Evolutionary conservation across 2,329 filamentous ascomycete genomes (phyloP), one percentile per base, ranked within the genome.

Genomic region (Monosporascus sp.): DNA sequence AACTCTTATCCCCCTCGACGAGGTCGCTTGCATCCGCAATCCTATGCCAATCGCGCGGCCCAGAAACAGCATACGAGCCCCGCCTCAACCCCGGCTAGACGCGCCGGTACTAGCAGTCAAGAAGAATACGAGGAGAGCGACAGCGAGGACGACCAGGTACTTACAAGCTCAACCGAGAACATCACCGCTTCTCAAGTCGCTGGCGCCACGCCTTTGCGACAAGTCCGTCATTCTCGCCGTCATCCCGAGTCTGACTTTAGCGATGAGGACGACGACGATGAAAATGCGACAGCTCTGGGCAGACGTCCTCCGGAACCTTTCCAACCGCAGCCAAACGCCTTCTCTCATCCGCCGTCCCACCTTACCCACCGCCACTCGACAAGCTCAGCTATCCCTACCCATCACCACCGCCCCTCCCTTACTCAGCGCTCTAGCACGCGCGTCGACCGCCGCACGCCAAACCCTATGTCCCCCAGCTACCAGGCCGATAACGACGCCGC

Each of bases 51-150:
- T 24, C 45, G 56, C 44, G 50, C 58, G 37, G 48, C 53, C 7
- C 67, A 58, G 51, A 72, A 71, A 50, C 66, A 69, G n/a, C 66
- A 67, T 54, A 63, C 72, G 50, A 65, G 69, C 51, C 73, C n/a
- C 34, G 48, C 36, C 22, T 52, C 42, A 46, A 24, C 50, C 69
- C 42, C 73, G 45, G 71, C 73, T 24, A 68, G 72, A 38, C 73
- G 73, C 22, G 64, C 70, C 50, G 74, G 72, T 47, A 74, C 78
- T 34, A 95, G 90, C 70, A 96, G 92, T 64, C 90, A 96, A 68
- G 92, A 96, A 62, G 92, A 96, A 72, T 96, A 95, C 64, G 90
- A 96, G 36, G 91, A 96, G 74, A 95, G 88, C 57, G 91, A 96
- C 69, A 96, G 82, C 70, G 92, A 96, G 57, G 90, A 91, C 42